Base-by-base conservation (phyloP, 768 basidiomycete species). In the Suillus subluteus region DNA sequence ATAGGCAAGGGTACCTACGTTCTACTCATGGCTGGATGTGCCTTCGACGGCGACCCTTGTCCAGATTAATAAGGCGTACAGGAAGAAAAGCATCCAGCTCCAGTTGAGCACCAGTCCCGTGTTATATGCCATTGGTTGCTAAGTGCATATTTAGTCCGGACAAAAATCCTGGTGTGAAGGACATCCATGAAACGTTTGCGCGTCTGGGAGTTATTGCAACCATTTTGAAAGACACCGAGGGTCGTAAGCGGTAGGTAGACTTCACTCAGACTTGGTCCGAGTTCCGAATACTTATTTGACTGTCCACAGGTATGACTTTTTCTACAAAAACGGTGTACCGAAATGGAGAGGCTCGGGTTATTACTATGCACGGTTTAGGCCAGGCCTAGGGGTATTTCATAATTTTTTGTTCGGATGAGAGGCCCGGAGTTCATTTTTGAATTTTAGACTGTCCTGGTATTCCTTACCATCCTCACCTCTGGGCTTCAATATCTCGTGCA, bases 281-380 rank as follows among this genome's bases (percentile, higher is more conserved):
- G 9, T 12, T 32, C 44, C 65, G 44, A 61, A 40, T 6, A 56
- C 15, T 13, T 16, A 21, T 68, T 70, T 11, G 23, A 64, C 50
- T 67, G 16, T 38, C n/a, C 38, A 23, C 67, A 94, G 94, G 70
- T 94, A 94, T 69, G 92, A 94, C 76, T 93, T 93, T 77, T 99
- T 99, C 85, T 93, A 92, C 83, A 96, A 97, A 79, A 98, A 98
- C 68, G 97, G 97, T 26, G 95, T 99, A 4, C 97, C 97, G 0
- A 92, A 86, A 75, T 99, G 97, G 97, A 85, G 96, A 69, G 97
- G 96, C 18, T 95, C 94, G 40, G 94, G 95, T 54, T 98, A 99
- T 79, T 98, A 98, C 78, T 99, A 99, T 78, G 88, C 94, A 38
- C 89, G 98, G 62, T 99, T 92, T 84, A 86, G 97, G 38, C 97